These are phyloP conservation scores for Sanghuangporus weigelae DNA, from an alignment of 1,284 basidiomycete species.

Conservation along the genomic window DNA sequence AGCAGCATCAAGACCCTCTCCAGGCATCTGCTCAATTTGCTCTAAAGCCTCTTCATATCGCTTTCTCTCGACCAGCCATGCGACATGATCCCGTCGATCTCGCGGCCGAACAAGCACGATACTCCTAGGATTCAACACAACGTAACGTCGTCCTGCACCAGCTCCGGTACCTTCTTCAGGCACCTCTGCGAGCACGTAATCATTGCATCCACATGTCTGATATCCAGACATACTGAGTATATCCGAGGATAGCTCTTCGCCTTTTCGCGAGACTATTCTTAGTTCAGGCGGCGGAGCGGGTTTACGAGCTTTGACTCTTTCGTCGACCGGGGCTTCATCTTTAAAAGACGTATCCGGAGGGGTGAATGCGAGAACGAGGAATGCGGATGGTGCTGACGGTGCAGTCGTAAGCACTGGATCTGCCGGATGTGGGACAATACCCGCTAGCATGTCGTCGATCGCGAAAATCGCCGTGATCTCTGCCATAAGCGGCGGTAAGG, in stretches of 20 bases:
- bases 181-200: slow-evolving; percentile 70
- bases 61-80: slow-evolving; percentile 86
- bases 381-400: slow-evolving; percentile 49
- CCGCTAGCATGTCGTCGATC: slow-evolving; percentile 93
- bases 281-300: slow-evolving; percentile 88
- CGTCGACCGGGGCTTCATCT: slow-evolving; percentile 70
- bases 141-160: slow-evolving; percentile 45
- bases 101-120: slow-evolving; percentile 82
- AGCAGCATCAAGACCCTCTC: slow-evolving; percentile 53
- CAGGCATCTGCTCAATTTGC: slow-evolving; percentile 63
- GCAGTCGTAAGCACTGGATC: slow-evolving; percentile 23
- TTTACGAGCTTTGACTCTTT: slow-evolving; percentile 69
- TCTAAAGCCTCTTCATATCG: slow-evolving; percentile 87
- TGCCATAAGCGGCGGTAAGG: slow-evolving; percentile 53
- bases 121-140: slow-evolving; percentile 84
- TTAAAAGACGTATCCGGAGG: slow-evolving; percentile 60
- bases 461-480: slow-evolving; percentile 92
- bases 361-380: slow-evolving; percentile 82
- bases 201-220: slow-evolving; percentile 87
- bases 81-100: slow-evolving; percentile 86
- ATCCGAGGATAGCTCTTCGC: slow-evolving; percentile 88
- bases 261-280: slow-evolving; percentile 82
- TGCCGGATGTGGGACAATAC: slow-evolving; percentile 74
- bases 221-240: slow-evolving; percentile 77
- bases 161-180: slow-evolving; percentile 24